These are phyloP conservation scores for Arctium lappa DNA, from an alignment of 129 eudicot species.

Conservation along the genomic window DNA sequence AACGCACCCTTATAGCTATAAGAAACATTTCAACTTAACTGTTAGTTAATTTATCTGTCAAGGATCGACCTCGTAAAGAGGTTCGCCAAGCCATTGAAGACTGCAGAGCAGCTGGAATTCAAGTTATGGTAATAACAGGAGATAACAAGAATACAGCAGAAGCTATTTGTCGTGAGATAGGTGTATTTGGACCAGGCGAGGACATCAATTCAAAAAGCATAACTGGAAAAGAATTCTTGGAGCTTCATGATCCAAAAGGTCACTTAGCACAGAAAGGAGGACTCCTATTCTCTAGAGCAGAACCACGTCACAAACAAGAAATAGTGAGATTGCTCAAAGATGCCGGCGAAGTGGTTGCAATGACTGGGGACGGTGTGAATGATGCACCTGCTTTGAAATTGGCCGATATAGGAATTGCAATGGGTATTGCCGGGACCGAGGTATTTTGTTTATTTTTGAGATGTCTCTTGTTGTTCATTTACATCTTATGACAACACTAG, in stretches of 20 bases:
- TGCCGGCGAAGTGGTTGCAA: constrained; percentile 84
- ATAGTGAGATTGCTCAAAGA: constrained; percentile 87
- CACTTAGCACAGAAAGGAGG: constrained; percentile 74
- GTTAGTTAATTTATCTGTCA: not conserved
- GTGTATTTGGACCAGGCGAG: constrained; percentile 62
- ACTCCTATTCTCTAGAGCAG: constrained; percentile 84
- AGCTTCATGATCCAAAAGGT: constrained; percentile 42
- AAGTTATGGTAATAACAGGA: constrained; percentile 96
- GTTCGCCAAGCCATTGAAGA: constrained; percentile 91
- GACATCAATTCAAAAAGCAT: constrained; percentile 69
- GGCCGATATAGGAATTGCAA: constrained; percentile 97
- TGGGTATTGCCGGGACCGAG: constrained; percentile 96
- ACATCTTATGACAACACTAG: too few species aligned
- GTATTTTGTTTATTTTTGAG: constrained; percentile 26
- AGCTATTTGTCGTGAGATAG: constrained; percentile 92
- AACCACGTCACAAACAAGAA: constrained; percentile 90
- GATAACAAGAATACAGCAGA: constrained; percentile 98
- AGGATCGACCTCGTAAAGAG: constrained; percentile 99
- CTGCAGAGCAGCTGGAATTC: constrained; percentile 93
- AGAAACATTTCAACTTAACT: not conserved
- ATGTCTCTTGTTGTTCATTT: not conserved
- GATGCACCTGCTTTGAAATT: constrained; percentile 91
- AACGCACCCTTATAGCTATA: not conserved
- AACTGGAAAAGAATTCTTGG: constrained; percentile 90
- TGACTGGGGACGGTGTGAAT: constrained; percentile 96